Evolutionary conservation across 495 filamentous ascomycete genomes (phyloP).

Genomic region (Staphylotrichum longicolle): DNA sequence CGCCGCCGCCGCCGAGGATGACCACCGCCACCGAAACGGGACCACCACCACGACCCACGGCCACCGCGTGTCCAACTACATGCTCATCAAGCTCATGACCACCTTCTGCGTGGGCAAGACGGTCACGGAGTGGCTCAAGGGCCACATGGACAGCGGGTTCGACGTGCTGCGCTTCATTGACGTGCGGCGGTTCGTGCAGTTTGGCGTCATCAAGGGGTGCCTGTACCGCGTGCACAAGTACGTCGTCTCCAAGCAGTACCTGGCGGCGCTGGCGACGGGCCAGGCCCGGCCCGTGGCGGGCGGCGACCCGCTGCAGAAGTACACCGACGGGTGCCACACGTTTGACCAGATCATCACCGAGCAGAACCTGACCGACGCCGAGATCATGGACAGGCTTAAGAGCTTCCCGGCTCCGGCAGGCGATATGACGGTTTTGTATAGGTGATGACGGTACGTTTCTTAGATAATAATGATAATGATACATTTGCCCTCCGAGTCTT

Average conservation of each 20-base stretch:
- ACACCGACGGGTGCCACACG: constrained; percentile 76
- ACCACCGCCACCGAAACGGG: constrained; percentile 17
- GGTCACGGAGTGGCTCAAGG: constrained; percentile 75
- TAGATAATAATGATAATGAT: too few relatives aligned
- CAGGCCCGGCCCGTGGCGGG: constrained; percentile 34
- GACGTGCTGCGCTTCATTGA: constrained; percentile 70
- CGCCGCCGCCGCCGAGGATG: constrained; percentile 1
- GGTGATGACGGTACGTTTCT: constrained; percentile 28
- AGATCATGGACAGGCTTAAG: constrained; percentile 53
- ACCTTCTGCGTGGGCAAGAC: constrained; percentile 72
- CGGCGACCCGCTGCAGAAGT: constrained; percentile 55
- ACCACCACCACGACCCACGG: constrained; percentile 16
- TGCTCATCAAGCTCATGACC: constrained; percentile 71
- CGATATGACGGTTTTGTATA: constrained; percentile 52
- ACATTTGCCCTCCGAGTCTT: too few relatives aligned
- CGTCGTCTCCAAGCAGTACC: constrained; percentile 61
- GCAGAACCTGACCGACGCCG: constrained; percentile 56
- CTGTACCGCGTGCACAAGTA: constrained; percentile 94
- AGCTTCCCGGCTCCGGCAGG: constrained; percentile 42
- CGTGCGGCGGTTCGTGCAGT: constrained; percentile 86
- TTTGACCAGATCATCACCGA: constrained; percentile 93
- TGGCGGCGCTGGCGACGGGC: constrained; percentile 44
- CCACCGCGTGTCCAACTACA: constrained; percentile 46
- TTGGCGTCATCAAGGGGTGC: constrained; percentile 92
- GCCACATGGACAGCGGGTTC: constrained; percentile 58